Conservation (phyloP, 2,329 filamentous ascomycete genomes). For the Fusarium sp. region DNA sequence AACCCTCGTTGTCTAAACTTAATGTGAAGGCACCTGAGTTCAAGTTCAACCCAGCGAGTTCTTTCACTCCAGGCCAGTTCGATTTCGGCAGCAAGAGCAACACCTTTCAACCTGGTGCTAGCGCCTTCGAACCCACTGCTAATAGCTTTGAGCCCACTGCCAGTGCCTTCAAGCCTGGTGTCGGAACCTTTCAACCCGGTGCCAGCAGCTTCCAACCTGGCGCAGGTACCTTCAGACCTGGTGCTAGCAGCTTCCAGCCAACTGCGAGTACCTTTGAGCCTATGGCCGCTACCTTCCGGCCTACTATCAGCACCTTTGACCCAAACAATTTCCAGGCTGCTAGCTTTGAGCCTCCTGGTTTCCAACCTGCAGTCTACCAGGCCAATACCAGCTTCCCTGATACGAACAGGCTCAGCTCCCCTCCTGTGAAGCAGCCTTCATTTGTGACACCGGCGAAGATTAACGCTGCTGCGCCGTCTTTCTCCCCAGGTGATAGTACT, state of each 20-base stretch:
- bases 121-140: slow-evolving; percentile 25
- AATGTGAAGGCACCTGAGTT: slow-evolving; percentile 94
- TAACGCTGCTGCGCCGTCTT: slow-evolving; percentile 77
- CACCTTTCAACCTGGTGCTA: slow-evolving; percentile 61
- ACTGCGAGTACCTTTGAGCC: slow-evolving; percentile 48
- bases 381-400: slow-evolving; percentile 45
- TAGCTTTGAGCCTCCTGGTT: slow-evolving; percentile 26
- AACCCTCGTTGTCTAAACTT: slow-evolving; percentile 80
- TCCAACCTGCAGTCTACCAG: slow-evolving; percentile 64
- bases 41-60: slow-evolving; percentile 74
- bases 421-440: slow-evolving; percentile 28
- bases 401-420: slow-evolving; percentile 40
- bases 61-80: slow-evolving; percentile 45
- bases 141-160: slow-evolving; percentile 42
- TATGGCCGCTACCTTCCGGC: slow-evolving; percentile 3
- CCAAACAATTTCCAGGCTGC: slow-evolving; percentile 26
- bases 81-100: slow-evolving; percentile 51
- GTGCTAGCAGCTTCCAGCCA: slow-evolving; percentile 59
- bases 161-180: slow-evolving; percentile 59
- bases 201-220: slow-evolving; percentile 21
- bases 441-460: slow-evolving; percentile 63
- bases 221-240: slow-evolving; percentile 17
- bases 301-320: slow-evolving; percentile 26
- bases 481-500: slow-evolving; percentile 74
- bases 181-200: slow-evolving; percentile 21